These are phyloP conservation scores for Pythium scleroteichum DNA, from an alignment of 352 stramenopile genomes.

Conservation along the genomic window DNA sequence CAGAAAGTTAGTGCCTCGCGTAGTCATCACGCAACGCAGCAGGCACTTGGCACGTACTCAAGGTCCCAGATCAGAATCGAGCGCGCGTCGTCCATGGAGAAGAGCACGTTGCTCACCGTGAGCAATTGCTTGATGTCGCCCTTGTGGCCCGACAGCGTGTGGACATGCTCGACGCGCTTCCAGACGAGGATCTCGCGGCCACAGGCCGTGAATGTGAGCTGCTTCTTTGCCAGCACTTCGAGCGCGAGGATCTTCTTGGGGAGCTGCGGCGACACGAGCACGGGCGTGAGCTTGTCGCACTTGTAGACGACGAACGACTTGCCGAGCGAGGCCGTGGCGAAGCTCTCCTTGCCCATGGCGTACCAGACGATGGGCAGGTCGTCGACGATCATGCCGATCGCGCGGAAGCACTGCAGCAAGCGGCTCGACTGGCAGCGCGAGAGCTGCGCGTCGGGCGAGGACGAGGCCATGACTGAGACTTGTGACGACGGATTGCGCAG, in stretches of 20 bases:
- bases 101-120: constrained; percentile 64
- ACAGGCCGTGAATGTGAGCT: constrained; percentile 79
- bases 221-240: constrained; percentile 59
- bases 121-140: constrained; percentile 59
- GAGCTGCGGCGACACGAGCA: constrained; percentile 79
- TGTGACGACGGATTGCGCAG: constrained; percentile 14
- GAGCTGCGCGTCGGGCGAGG: constrained; percentile 28
- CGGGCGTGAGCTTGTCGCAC: constrained; percentile 85
- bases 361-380: constrained; percentile 89
- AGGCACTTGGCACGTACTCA: constrained; percentile 29
- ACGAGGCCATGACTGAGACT: constrained; percentile 23
- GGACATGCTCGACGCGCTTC: constrained; percentile 58
- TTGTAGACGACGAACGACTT: constrained; percentile 93
- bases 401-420: constrained; percentile 88
- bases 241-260: constrained; percentile 77
- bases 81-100: constrained; percentile 69
- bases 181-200: constrained; percentile 73
- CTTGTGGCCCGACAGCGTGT: constrained; percentile 62
- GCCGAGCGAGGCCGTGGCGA: constrained; percentile 86
- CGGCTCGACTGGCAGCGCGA: constrained; percentile 67
- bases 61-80: constrained; percentile 65
- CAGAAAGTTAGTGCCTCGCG: constrained; percentile 9
- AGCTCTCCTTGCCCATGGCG: constrained; percentile 85
- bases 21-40: neutral
- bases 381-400: constrained; percentile 87